Evolutionary conservation across 108 stramenopile species (phyloP), one percentile per base, ranked within the genome.

Genomic region (Cyclotella atomus): DNA sequence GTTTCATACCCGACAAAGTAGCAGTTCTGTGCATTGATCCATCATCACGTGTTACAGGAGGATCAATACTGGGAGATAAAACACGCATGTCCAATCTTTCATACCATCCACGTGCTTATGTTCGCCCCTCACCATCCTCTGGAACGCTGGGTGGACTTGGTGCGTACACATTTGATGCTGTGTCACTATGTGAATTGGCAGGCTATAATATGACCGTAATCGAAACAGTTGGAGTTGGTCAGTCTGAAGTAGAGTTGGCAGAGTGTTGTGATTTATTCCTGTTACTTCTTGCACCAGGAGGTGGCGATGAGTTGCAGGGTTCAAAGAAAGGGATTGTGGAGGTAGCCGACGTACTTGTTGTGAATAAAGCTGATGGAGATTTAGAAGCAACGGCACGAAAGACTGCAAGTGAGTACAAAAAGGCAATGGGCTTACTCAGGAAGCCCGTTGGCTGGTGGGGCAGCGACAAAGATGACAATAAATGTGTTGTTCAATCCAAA

Each of bases 251-350:
- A 6, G 92, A 95, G 47, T 82, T 97, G 43, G 87, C 91, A 59
- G 71, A 92, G 67, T 85, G 85, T 24, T 92, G 95, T 70, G 99
- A 99, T 77, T 80, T 96, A 76, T 63, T 97, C n/a, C 55, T 97
- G 15, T 80, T 99, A 69, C 32, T 98, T 45, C 68, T 98, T 23
- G 88, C 97, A 30, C 99, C 99, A 0, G 97, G 88, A 8, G 95
- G 97, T 25, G 99, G 99, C n/a, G 99, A 99, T 77, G 95, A 88
- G 55, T 66, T 96, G 54, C 96, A 98, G 83, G 97, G 97, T 57
- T 85, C 89, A 20, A 99, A 99, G 69, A 98, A 98, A 64, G 99
- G 99, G 16, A 98, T 99, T 74, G 87, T 99, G 25, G 99, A 99
- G 82, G 85, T 96, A 38, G 97, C 97, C 12, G 95, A 98, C 80